Evolutionary conservation across 139 green algal species (phyloP), one percentile per base, ranked within the genome.

Genomic region (Marvania coccoides): DNA sequence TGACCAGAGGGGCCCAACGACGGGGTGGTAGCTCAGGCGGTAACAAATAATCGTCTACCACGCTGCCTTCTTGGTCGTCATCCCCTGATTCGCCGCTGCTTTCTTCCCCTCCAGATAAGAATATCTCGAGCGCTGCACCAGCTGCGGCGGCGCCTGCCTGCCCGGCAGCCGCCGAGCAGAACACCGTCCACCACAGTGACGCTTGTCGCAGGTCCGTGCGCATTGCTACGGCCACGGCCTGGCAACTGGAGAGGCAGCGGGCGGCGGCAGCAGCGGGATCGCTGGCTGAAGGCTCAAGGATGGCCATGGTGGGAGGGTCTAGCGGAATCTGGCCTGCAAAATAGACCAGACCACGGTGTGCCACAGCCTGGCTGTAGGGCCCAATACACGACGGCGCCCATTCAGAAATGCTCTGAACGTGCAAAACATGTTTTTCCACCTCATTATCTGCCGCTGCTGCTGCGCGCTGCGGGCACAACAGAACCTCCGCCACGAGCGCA

Each of bases 301-400:
- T 56, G 19, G 61, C 61, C 87, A 95, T 93, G 69, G 72, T 85
- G 33, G 71, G 48, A 0, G 88, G 87, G 61, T 94, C 78, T 60
- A 95, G 75, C 5, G 67, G 65, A 28, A 91, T 79, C 56, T 67
- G 38, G 8, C 85, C 85, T 4, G 85, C 81, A 37, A 87, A 74
- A 28, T 63, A 54, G 2, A 77, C 30, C 26, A 90, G 58, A 0
- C 70, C 58, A 2, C 42, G 24, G 31, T 69, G 58, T 10, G 65
- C 23, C 2, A 65, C 56, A 14, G 71, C 82, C 65, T 98, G 94
- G 79, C 77, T 90, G 88, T 99, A 99, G 1, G 94, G 94, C 4
- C 94, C 94, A 48, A 99, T 98, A 83, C 93, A 98, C 26, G 71
- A 74, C 9, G 94, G 93, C 14, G 94, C 94, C 94, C 94, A 99